Conservation (phyloP, 176 grass and related monocot species). For the Ensete ventricosum region DNA sequence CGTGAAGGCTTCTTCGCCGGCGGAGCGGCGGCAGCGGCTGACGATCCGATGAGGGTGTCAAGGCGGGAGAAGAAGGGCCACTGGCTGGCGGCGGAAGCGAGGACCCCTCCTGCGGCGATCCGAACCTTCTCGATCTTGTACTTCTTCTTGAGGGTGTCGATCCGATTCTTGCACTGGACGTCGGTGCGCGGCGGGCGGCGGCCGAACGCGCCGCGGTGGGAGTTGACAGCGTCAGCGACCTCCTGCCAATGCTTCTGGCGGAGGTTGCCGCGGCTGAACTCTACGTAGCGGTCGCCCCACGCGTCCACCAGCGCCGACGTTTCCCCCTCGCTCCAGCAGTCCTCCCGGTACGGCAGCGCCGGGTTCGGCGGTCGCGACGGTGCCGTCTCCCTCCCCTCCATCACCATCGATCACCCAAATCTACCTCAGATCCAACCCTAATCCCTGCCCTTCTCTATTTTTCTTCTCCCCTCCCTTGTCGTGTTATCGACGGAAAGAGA, state of each 20-base stretch:
- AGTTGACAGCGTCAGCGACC: conserved; percentile 79
- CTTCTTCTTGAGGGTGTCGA: conserved; percentile 99
- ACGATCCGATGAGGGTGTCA: conserved; percentile 59
- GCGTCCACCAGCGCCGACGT: conserved; percentile 67
- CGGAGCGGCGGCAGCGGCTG: conserved; percentile 19
- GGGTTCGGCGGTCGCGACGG: conserved; percentile 58
- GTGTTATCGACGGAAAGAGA: conserved; percentile 14
- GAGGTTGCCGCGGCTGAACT: conserved; percentile 88
- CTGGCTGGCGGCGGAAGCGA: conserved; percentile 23
- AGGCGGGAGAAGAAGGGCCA: conserved; percentile 78
- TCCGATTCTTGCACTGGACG: conserved; percentile 96
- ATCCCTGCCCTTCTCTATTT: conserved; percentile 26
- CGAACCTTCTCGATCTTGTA: conserved; percentile 84
- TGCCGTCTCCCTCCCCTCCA: conserved; percentile 8
- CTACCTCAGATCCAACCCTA: conserved; percentile 18
- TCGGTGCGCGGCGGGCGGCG: conserved; percentile 85
- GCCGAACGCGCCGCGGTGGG: conserved; percentile 39
- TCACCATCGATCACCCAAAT: background rate
- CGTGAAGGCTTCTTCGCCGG: conserved; percentile 13
- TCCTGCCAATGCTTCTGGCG: conserved; percentile 99
- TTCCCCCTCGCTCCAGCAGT: conserved; percentile 99
- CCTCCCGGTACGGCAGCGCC: conserved; percentile 86
- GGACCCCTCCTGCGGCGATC: conserved; percentile 6
- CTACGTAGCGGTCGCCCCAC: conserved; percentile 82
- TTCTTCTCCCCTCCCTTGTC: conserved; percentile 17